Base-by-base conservation (phyloP, 2,329 filamentous ascomycete genomes). In the Anthostomella pinea region DNA sequence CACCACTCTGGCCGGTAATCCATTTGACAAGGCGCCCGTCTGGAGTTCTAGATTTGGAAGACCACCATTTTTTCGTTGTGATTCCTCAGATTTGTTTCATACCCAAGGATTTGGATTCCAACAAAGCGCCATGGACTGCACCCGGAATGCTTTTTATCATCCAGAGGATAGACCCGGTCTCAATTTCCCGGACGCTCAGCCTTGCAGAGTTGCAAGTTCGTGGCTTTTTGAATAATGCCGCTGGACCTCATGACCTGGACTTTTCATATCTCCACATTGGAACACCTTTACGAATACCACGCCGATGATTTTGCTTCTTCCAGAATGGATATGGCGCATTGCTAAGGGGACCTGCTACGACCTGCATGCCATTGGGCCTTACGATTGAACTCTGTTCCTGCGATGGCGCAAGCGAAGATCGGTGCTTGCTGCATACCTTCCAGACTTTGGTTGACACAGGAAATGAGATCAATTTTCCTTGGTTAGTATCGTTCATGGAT, bases 201-300 rank as follows among this genome's bases (percentile, higher is more conserved):
- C 46, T 48, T 52, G 49, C 52, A 51, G 44, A 58, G 58, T 57
- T 58, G 58, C 58, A 58, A 60, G 57, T 57, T 58, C 55, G 51
- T 54, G 51, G 49, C 49, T 56, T 52, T 36, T 46, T 53, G 45
- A 56, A 53, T 47, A 51, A 50, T 53, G 42, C 48, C 41, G 46
- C 47, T 46, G 54, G 49, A 53, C 40, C 42, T 37, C 35, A 45
- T 48, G 42, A 39, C 47, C 48, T 45, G 52, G 48, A 47, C 31
- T 32, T 35, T 38, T 33, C 38, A 42, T 37, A 42, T 37, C 34
- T 38, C 33, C 44, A 34, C 42, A 40, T 27, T 33, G 41, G 48
- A 46, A 51, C 45, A 46, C 33, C 39, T 44, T 46, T 41, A 49
- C 51, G 46, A 54, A 48, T 48, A 42, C 33, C 40, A 41, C 50